Percentiles rank a stretch among this genome's conserved stretches.
These are phyloP conservation scores for Calonectria leucothoes DNA, from an alignment of 2,329 filamentous ascomycete species.

Conservation along the genomic window DNA sequence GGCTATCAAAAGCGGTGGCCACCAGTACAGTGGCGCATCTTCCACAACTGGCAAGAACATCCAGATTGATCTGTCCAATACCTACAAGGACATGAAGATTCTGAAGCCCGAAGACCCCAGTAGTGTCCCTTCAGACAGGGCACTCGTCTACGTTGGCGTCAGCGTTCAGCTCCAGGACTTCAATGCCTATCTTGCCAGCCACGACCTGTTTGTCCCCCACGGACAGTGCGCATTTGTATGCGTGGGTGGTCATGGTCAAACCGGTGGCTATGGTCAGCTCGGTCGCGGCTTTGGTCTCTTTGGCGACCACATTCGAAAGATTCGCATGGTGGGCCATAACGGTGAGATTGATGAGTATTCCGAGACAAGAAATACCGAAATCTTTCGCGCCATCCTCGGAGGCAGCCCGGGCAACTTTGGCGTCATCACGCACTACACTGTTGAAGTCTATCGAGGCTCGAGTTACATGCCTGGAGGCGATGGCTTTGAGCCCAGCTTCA, in stretches of 20 bases:
- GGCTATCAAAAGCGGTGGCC: not conserved
- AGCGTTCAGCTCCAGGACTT: not conserved
- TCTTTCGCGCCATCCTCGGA: not conserved
- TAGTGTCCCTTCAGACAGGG: not conserved
- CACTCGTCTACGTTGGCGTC: not conserved
- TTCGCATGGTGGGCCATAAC: not conserved
- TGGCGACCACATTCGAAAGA: not conserved
- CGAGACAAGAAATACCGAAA: not conserved
- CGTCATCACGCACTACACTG: not conserved
- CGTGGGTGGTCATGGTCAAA: not conserved
- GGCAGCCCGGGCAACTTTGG: not conserved
- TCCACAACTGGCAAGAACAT: not conserved
- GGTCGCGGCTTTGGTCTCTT: not conserved
- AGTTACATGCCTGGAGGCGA: not conserved
- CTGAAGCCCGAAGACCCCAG: not conserved
- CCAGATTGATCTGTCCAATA: not conserved
- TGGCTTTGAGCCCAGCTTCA: not conserved
- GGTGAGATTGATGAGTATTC: not conserved
- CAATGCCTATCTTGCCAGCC: not conserved
- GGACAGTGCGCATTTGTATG: not conserved
- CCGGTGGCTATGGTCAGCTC: too few relatives aligned
- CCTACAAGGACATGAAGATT: not conserved
- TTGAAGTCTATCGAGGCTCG: not conserved
- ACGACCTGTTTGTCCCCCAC: not conserved
- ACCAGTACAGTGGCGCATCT: not conserved